Base-by-base conservation (phyloP, 768 basidiomycete species). In the Lanmaoa pseudosensibilis region DNA sequence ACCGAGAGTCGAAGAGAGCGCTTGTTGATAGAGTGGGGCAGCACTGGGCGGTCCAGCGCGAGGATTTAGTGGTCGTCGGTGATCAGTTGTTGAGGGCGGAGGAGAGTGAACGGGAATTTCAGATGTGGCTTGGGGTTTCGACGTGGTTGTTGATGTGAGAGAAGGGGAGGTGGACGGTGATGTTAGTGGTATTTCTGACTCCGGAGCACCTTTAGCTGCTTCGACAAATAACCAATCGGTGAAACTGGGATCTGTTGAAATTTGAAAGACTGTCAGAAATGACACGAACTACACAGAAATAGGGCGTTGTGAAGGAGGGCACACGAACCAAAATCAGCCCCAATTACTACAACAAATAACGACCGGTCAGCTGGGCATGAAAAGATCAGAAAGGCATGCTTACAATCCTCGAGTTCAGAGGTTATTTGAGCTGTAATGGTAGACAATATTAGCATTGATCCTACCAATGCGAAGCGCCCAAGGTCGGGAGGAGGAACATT, bases 201-300 rank as follows among this genome's bases (percentile, higher is more conserved):
- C 85, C 6, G 80, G 74, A 23, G 80, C 81, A 50, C 87, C 87
- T 69, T 88, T 90, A 3, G 83, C 82, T 21, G 90, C 90, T 69
- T 90, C 89, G 34, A 74, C 73, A 67, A 96, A 97, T 21, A 97
- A 74, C 93, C 93, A 96, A 54, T 89, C 85, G 33, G 92, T 93
- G 73, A 97, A 96, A 55, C 79, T 84, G 44, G 83, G 73, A 67
- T 95, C 94, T 92, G 10, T 56, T 37, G n/a, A 34, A 65, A 13
- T 50, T 58, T 44, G 30, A 46, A 50, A 19, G 9, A 27, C 13
- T 25, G 23, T 67, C 38, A 59, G 51, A n/a, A 34, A 54, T 7
- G 45, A 37, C 15, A 38, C 30, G 36, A 43, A 55, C 19, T 16
- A 38, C 21, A n/a, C 34, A 56, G 52, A 41, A 41, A 46, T 15